Conservation (phyloP, 148 eudicot genomes). For the Limonium bicolor region DNA sequence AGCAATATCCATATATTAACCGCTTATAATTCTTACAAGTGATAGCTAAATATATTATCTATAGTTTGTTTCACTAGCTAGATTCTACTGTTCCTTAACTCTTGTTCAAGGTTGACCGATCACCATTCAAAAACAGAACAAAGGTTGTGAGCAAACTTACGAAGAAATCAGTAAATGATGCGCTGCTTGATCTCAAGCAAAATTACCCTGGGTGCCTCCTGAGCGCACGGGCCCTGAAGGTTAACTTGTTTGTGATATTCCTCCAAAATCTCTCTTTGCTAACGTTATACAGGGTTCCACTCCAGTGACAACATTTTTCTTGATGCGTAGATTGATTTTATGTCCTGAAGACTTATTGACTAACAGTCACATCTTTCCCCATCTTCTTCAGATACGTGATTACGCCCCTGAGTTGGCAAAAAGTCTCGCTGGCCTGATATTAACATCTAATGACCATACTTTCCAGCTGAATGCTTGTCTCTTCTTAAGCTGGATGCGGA, state of each 20-base stretch:
- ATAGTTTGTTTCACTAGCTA: too few relatives aligned
- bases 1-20: constrained; percentile 65
- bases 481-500: constrained; percentile 48
- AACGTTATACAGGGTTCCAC: too few relatives aligned
- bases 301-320: too few relatives aligned
- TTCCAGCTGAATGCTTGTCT: constrained; percentile 64
- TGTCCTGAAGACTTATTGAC: too few relatives aligned
- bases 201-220: constrained; percentile 56
- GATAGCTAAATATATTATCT: too few relatives aligned
- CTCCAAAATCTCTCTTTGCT: too few relatives aligned
- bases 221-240: constrained; percentile 78
- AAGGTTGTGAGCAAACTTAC: constrained; percentile 27
- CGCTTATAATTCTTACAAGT: too few relatives aligned
- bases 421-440: constrained; percentile 63
- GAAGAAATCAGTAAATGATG: constrained; percentile 52
- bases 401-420: constrained; percentile 91
- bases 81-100: constrained; percentile 37
- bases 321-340: too few relatives aligned
- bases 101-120: constrained; percentile 22
- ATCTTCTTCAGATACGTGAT: constrained; percentile 46
- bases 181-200: constrained; percentile 74
- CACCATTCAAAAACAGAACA: constrained; percentile 17
- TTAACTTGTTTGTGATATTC: too few relatives aligned
- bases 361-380: too few relatives aligned
- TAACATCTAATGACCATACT: constrained; percentile 45